Evolutionary conservation across 352 stramenopile genomes (phyloP), one percentile per base, ranked within the genome.

Genomic region (Pythium dissimile): DNA sequence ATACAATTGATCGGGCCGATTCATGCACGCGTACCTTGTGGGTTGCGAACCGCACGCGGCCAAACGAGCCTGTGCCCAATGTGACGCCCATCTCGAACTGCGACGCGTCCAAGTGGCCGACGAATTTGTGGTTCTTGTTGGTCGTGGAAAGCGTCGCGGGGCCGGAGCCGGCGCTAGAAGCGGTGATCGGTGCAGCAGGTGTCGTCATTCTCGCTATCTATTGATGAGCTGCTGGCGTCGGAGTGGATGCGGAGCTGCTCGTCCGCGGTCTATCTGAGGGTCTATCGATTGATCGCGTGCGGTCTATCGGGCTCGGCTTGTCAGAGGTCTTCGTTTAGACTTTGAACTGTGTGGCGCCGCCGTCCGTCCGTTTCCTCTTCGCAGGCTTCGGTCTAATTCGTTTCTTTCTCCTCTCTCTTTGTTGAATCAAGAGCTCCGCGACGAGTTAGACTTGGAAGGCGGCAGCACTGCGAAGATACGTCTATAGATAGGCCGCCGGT

Each of bases 71-170:
- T 12, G 94, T 98, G 37, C 96, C 95, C n/a, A 98, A 75, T 10
- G 94, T 98, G 51, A 98, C 92, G 26, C 95, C 95, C 62, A 98
- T 81, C 16, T 98, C 85, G 67, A 98, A 98, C 63, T 99, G 93
- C 20, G 76, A 62, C 56, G 71, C 75, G 68, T 94, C 76, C 37
- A 95, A 72, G 34, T 69, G 62, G 28, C 62, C 62, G 54, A 69
- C 62, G 41, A 69, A 69, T 54, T 69, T 69, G 62, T 56, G 62
- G 62, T 69, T 69, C 50, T 64, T 64, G 54, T 52, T 45, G 42
- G 37, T 69, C 32, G 62, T 69, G 23, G 54, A 64, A n/a, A 69
- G 62, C 35, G 62, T 69, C 42, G 62, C 62, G 5, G 62, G 49
- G 8, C 62, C 54, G 26, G 54, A 28, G 50, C 54, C 54, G 18